These are phyloP conservation scores for Amphicarpaea edgeworthii DNA, from an alignment of 306 rosid species.

Conservation along the genomic window DNA sequence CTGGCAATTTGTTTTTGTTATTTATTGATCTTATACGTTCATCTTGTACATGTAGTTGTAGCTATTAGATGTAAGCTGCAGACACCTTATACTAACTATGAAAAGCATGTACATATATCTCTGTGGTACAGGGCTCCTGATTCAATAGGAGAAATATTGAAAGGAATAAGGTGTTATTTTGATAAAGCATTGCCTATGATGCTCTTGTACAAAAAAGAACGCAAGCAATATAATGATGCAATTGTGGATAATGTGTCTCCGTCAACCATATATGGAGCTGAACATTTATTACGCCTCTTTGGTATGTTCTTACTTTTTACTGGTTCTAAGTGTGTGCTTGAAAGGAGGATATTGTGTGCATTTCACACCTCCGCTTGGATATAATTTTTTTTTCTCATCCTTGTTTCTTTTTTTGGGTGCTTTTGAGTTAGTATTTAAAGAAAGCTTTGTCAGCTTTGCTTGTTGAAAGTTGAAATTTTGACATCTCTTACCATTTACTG, in stretches of 20 bases:
- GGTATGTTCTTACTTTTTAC: slow-evolving; percentile 63
- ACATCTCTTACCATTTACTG: neutral
- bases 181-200: slow-evolving; percentile 89
- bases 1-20: slow-evolving; percentile 28
- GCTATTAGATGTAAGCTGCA: slow-evolving; percentile 31
- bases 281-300: slow-evolving; percentile 92
- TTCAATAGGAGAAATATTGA: slow-evolving; percentile 78
- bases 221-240: slow-evolving; percentile 75
- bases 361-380: slow-evolving; percentile 3
- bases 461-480: slow-evolving; percentile 35
- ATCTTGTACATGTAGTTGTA: neutral
- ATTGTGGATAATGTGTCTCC: slow-evolving; percentile 74
- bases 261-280: slow-evolving; percentile 89
- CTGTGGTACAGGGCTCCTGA: slow-evolving; percentile 71
- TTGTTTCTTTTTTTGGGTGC: slow-evolving; percentile 16
- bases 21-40: slow-evolving; percentile 2
- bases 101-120: slow-evolving; percentile 41
- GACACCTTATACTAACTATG: slow-evolving; percentile 30
- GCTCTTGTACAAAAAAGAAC: slow-evolving; percentile 93
- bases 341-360: slow-evolving; percentile 20
- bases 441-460: slow-evolving; percentile 27
- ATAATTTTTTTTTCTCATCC: neutral
- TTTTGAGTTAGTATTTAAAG: slow-evolving; percentile 27
- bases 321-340: slow-evolving; percentile 31
- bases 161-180: slow-evolving; percentile 92